Percentiles rank a stretch among this genome's conserved stretches.
Evolutionary conservation across 1,284 basidiomycete genomes (phyloP).

Genomic region (Sporisorium exsertum): DNA sequence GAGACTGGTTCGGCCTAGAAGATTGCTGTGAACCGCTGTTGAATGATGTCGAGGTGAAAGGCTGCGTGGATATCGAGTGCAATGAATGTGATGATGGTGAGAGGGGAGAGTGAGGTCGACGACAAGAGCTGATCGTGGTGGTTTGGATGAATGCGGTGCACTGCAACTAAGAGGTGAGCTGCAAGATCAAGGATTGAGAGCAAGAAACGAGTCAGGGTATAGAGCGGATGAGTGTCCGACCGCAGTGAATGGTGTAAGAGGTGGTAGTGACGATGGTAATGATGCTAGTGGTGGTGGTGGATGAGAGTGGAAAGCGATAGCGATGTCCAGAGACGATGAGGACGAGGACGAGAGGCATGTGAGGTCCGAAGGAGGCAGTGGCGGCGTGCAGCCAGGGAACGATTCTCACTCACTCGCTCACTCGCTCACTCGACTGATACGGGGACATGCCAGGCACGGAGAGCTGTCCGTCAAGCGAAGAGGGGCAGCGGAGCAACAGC

Average conservation of each 20-base stretch:
- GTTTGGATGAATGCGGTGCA: not conserved
- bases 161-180: not conserved
- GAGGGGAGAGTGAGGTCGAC: not conserved
- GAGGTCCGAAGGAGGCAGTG: not conserved
- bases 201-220: not conserved
- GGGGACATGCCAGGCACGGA: conserved; percentile 7
- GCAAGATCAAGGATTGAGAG: not conserved
- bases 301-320: conserved; percentile 9
- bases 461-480: not conserved
- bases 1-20: not conserved
- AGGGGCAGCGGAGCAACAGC: too few relatives aligned
- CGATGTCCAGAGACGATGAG: conserved; percentile 2
- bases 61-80: not conserved
- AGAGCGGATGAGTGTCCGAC: not conserved
- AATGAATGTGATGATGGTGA: not conserved
- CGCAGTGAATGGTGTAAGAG: conserved; percentile 3
- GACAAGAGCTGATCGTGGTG: conserved; percentile 1
- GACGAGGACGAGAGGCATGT: conserved; percentile 11
- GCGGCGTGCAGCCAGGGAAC: not conserved
- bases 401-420: not conserved
- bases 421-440: not conserved
- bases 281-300: conserved; percentile 8
- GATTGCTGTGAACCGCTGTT: not conserved
- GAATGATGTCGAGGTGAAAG: not conserved
- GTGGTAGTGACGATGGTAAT: conserved; percentile 6